Conservation (phyloP, 2,329 filamentous ascomycete species). For the Alternaria viburni region DNA sequence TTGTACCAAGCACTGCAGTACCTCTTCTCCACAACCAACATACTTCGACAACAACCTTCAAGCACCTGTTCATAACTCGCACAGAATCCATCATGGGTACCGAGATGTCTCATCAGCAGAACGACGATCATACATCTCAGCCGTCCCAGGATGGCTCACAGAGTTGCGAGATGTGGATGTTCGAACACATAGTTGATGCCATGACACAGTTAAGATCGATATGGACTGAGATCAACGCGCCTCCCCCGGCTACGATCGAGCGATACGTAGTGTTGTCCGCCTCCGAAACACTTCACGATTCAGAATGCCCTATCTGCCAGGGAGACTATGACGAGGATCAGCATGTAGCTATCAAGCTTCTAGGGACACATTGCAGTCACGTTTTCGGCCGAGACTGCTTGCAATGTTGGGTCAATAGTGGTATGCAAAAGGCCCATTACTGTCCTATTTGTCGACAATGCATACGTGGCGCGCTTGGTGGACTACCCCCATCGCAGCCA, state of each 20-base stretch:
- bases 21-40: neutral
- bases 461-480: neutral
- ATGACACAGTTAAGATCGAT: neutral
- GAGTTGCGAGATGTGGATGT: neutral
- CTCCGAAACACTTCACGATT: neutral
- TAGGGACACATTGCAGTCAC: neutral
- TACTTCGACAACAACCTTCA: neutral
- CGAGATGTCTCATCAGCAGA: neutral
- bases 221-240: neutral
- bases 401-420: constrained; percentile 5
- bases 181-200: neutral
- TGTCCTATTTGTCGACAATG: neutral
- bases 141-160: neutral
- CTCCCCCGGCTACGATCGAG: neutral
- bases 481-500: neutral
- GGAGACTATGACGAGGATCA: neutral
- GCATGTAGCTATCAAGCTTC: constrained; percentile 1
- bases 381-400: constrained; percentile 3
- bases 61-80: neutral
- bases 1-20: neutral
- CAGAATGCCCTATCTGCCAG: constrained; percentile 3
- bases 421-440: neutral
- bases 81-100: neutral
- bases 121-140: neutral
- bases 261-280: neutral